Base-by-base conservation (phyloP, 371 early-diverging fungal genomes). In the Mortierella sp. region DNA sequence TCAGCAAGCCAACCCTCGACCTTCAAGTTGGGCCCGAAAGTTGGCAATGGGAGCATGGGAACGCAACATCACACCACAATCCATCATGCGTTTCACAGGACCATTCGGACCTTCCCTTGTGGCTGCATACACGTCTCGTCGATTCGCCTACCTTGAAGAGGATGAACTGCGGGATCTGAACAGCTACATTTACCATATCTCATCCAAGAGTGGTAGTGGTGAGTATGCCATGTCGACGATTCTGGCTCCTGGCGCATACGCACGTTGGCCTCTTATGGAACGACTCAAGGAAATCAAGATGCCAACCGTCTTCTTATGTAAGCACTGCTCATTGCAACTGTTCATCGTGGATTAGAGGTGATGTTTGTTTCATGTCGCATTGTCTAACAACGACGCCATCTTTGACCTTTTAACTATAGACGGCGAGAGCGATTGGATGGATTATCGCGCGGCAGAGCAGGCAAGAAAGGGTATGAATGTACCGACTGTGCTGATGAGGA, bases 401-500 rank as follows among this genome's bases (percentile, higher is more conserved):
- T n/a, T n/a, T n/a, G n/a, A n/a, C n/a, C n/a, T n/a, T n/a, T n/a
- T n/a, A n/a, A 34, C 10, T 34, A 8, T 60, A 76, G 73, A 81
- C 46, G 81, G 82, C 10, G 66, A 66, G 9, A 67, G 73, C 48
- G 97, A 97, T 84, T 97, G 96, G 96, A 96, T 97, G 95, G 95
- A 96, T 67, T 86, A 86, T 59, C 80, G 82, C n/a, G 87, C 89
- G 19, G 96, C 93, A 30, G 84, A 88, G 53, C 76, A 85, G 48
- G 91, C 87, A 8, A 82, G 71, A 30, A 61, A 73, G 16, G 52
- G 67, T 9, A 91, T 93, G 87, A 79, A 68, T 6, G 89, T 88
- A 0, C 83, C 83, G 2, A 83, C 80, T 8, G 84, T 84, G 28
- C 52, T 86, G 5, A 66, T 86, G 19, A 64, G 83, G 14, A 73